Evolutionary conservation across 2,329 filamentous ascomycete genomes (phyloP).

Genomic region (Pseudocercospora pini-densiflorae): DNA sequence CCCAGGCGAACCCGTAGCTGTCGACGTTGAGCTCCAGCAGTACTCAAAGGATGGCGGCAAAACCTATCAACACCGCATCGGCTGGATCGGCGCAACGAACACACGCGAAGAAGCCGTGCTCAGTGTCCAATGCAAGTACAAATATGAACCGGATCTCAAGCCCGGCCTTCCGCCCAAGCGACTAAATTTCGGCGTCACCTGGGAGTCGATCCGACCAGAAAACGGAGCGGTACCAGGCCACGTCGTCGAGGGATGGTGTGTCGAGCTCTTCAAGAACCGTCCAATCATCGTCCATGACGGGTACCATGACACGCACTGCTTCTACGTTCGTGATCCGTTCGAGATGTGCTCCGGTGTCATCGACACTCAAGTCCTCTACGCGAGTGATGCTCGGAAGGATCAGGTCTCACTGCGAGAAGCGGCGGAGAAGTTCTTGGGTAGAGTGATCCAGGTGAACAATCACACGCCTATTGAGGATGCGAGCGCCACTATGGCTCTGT

Average conservation of each 20-base stretch:
- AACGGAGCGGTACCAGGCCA: constrained; percentile 20
- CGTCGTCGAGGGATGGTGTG: constrained; percentile 19
- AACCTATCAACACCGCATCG: constrained; percentile 19
- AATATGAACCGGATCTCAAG: not conserved
- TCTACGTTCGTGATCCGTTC: constrained; percentile 11
- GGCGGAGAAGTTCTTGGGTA: not conserved
- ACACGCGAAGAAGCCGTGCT: constrained; percentile 19
- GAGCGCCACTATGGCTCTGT: constrained; percentile 8
- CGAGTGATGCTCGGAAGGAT: not conserved
- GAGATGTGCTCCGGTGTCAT: not conserved
- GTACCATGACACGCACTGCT: constrained; percentile 12
- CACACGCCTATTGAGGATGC: constrained; percentile 21
- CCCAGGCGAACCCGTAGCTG: constrained; percentile 15
- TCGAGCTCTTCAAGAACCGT: constrained; percentile 19
- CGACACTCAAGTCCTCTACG: constrained; percentile 22
- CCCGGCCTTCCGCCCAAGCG: constrained; percentile 8
- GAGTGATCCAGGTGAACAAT: constrained; percentile 4
- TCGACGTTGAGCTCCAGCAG: constrained; percentile 27
- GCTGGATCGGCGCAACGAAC: constrained; percentile 23
- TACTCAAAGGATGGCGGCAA: not conserved
- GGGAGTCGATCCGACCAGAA: constrained; percentile 10
- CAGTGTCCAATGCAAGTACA: constrained; percentile 21
- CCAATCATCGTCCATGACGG: constrained; percentile 22
- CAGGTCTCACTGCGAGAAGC: not conserved
- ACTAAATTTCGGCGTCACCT: constrained; percentile 16